Base-by-base conservation (phyloP, 2,329 filamentous ascomycete species). In the Trichoderma cornu-damae region DNA sequence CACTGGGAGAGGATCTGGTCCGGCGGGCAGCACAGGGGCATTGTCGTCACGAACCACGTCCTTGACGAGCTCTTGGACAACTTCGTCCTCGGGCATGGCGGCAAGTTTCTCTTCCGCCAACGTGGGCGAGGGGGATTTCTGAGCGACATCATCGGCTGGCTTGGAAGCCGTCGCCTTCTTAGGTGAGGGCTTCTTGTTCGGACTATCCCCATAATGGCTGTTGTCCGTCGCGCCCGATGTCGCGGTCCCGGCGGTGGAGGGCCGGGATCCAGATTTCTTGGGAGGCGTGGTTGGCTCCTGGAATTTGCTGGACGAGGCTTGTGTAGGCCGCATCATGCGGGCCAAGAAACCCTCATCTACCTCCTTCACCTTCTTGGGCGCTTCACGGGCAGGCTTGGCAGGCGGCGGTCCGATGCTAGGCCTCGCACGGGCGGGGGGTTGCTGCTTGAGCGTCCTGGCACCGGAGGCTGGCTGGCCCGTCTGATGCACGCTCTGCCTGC, bases 291-390 rank as follows among this genome's bases (percentile, higher is more conserved):
- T 62, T 2, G 77, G 72, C 4, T 89, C 86, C 2, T 81, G 75
- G 0, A 81, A 80, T 72, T 89, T 90, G 61, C 78, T 85, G 7
- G 85, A 79, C 4, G 85, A 89, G 44, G 82, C 77, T 43, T 86
- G 81, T 0, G 88, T 92, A 2, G 88, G 88, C 38, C 88, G 78
- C 83, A 87, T 91, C 88, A 92, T 90, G 52, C 88, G 82, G n/a
- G 87, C 87, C 24, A 92, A 73, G 71, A 92, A 92, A 12, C 83
- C 73, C 62, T 89, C 85, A 61, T 89, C 86, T 1, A 87, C 77
- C 16, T 80, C 79, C 46, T 76, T 77, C 24, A 80, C 75, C 60
- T 77, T 76, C 63, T 79, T 79, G 6, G 79, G 73, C 8, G 76
- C 68, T 12, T 57, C 59, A 38, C 26, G 48, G 3, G 59, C 38